Evolutionary conservation across 2,329 filamentous ascomycete species (phyloP), one percentile per base, ranked within the genome.

Genomic region (Ophiostoma triangulosporum): DNA sequence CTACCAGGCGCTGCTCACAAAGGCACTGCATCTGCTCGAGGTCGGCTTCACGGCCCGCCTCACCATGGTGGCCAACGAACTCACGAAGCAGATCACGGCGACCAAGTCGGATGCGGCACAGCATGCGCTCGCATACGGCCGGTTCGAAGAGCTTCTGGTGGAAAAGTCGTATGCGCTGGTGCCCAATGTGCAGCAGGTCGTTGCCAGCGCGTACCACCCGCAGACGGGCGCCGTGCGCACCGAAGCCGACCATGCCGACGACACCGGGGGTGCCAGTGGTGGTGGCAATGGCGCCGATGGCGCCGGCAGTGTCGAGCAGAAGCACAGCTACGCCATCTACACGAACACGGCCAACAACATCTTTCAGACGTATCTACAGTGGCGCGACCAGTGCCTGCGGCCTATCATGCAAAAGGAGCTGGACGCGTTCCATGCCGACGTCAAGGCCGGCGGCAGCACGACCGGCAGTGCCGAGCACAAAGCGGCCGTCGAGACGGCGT

Each of bases 1-100:
- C 56, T 97, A 97, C 66, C 81, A 87, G 56, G 76, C 93, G 0
- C 75, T 96, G 12, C 76, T 97, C 14, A 80, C 78, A 27, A 81
- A 81, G 60, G 76, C 80, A 0, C 69, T 84, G 9, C 79, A 82
- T 60, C 68, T 83, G 12, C 70, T 83, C 6, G 79, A 81, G 57
- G 73, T 79, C 26, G 77, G 73, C 26, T 78, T 78, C 62, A 75
- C 69, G 8, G 70, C 66, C 26, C 73, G 72, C 9, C 65, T 78
- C 24, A 75, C 80, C 52, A 74, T 70, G 53, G 70, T 77, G 4
- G 77, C 76, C 0, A 63, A 69, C 2, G 77, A 80, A n/a, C 69
- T 81, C 45, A 70, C 73, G 0, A 69, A 71, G 36, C 77, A 80
- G 59, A 73, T 81, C 26, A 64, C 69, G 0, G 70, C 69, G 4